phyloP scores from a whole-genome alignment of 805 yeast genomes.

The Schizosaccharomyces cryophilus region DNA sequence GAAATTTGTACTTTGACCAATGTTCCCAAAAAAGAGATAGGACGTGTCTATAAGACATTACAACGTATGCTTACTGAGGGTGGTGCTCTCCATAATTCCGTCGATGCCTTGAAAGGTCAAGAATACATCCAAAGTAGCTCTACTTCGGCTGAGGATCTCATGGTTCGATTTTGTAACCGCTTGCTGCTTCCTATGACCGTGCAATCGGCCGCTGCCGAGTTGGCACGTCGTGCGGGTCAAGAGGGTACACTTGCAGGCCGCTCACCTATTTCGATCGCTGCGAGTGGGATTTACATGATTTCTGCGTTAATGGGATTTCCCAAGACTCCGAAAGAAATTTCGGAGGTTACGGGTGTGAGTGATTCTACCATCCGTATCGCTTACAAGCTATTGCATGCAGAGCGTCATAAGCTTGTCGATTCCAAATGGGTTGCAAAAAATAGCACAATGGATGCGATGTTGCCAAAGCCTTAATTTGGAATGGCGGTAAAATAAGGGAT shows the following conservation, averaged over 20 bases:
- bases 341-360: conserved; percentile 83
- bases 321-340: conserved; percentile 52
- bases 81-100: conserved; percentile 6
- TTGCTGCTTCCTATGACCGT: conserved; percentile 66
- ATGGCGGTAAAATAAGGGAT: not conserved
- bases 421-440: conserved; percentile 53
- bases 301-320: conserved; percentile 65
- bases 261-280: conserved; percentile 92
- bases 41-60: conserved; percentile 51
- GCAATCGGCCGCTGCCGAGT: conserved; percentile 77
- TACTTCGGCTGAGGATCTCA: conserved; percentile 79
- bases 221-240: conserved; percentile 72
- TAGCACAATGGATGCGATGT: not conserved
- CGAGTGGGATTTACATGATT: conserved; percentile 88
- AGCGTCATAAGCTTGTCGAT: conserved; percentile 46
- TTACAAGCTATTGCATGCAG: conserved; percentile 58
- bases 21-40: conserved; percentile 85
- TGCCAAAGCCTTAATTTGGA: not conserved
- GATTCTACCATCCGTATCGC: conserved; percentile 93
- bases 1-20: conserved; percentile 88
- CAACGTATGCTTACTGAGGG: conserved; percentile 27
- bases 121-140: conserved; percentile 40
- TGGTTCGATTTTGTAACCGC: conserved; percentile 88
- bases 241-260: conserved; percentile 88
- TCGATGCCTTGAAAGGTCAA: conserved; percentile 11